phyloP scores from a whole-genome alignment of 1,139 yeast species.

The Hanseniaspora gamundiae region DNA sequence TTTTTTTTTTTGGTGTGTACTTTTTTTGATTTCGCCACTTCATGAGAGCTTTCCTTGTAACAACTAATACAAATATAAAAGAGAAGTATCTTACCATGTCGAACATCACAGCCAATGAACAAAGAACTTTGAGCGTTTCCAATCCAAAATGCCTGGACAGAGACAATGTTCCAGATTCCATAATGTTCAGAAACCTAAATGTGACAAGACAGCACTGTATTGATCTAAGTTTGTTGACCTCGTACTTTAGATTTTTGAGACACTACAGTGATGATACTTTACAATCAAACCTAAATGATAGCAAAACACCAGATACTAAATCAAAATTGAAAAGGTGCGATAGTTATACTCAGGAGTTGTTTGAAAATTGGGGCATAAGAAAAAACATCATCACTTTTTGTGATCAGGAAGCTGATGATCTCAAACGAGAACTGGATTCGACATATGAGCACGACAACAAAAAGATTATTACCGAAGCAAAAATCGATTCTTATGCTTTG shows the following conservation, averaged over 20 bases:
- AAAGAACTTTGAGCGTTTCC: not conserved
- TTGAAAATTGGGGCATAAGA: conserved; percentile 34
- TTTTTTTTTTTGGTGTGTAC: no score
- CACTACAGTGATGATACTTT: conserved; percentile 33
- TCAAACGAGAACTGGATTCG: conserved; percentile 22
- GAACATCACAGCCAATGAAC: not conserved
- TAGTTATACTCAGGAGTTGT: conserved; percentile 26
- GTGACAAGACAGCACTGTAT: not conserved
- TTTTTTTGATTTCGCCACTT: no score
- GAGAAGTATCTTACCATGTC: no score
- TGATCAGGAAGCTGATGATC: conserved; percentile 18
- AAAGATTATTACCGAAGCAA: conserved; percentile 10
- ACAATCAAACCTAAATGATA: conserved; percentile 28
- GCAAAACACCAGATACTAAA: conserved; percentile 12
- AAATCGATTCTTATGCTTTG: conserved; percentile 37
- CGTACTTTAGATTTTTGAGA: conserved; percentile 21
- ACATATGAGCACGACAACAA: conserved; percentile 16
- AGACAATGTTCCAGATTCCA: not conserved
- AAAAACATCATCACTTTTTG: conserved; percentile 29
- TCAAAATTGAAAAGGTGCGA: conserved; percentile 19
- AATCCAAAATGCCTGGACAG: not conserved
- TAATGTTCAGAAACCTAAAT: not conserved
- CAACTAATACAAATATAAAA: no score
- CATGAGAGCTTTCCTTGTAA: no score
- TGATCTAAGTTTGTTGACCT: not conserved